phyloP scores from a whole-genome alignment of 495 filamentous ascomycete species.

The Rhypophila decipiens region DNA sequence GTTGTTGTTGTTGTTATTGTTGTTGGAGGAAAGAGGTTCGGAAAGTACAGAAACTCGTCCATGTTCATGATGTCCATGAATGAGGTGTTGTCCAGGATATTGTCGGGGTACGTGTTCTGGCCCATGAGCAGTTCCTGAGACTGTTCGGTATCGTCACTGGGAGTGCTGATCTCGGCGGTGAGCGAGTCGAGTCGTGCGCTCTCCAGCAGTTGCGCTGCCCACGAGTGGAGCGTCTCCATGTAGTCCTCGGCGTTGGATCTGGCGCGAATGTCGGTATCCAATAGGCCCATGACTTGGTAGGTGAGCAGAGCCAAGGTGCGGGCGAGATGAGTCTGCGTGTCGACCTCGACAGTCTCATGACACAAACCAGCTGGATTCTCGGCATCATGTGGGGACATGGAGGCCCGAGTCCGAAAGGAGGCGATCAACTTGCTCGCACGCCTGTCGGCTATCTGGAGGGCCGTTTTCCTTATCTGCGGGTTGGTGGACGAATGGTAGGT shows the following conservation, averaged over 20 bases:
- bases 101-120: background rate
- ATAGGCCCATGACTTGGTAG: conserved; percentile 51
- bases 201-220: conserved; percentile 33
- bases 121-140: background rate
- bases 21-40: background rate
- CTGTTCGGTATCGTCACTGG: background rate
- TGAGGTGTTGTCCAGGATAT: background rate
- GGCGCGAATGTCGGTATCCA: conserved; percentile 50
- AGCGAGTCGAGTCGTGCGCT: conserved; percentile 16
- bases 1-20: background rate
- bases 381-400: no score
- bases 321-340: conserved; percentile 29
- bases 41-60: no score
- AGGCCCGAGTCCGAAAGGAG: conserved; percentile 2
- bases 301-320: conserved; percentile 41
- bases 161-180: conserved; percentile 5
- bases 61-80: no score
- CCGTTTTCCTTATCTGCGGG: conserved; percentile 10
- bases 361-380: no score
- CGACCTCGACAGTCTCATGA: conserved; percentile 1
- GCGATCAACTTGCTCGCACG: conserved; percentile 13
- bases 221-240: conserved; percentile 35
- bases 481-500: conserved; percentile 16
- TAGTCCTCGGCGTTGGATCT: conserved; percentile 39
- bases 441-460: conserved; percentile 20